phyloP scores from a whole-genome alignment of 108 stramenopile genomes.

The Thalassiosira profunda region DNA sequence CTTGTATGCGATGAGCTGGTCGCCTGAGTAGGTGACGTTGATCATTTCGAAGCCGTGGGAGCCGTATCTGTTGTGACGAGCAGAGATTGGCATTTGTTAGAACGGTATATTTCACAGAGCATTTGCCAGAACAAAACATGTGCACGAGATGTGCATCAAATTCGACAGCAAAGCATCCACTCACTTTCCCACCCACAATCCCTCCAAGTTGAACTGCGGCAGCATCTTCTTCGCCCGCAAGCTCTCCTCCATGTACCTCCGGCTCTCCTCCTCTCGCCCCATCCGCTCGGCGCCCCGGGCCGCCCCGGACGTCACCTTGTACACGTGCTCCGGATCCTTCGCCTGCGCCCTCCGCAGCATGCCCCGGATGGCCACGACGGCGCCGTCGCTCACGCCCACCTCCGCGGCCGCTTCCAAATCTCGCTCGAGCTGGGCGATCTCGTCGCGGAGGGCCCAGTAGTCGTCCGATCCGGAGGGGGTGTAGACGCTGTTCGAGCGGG shows the following conservation, averaged over 20 bases:
- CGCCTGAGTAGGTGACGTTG: constrained; percentile 79
- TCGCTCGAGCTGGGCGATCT: constrained; percentile 22
- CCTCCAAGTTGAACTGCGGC: constrained; percentile 82
- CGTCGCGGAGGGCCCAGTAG: constrained; percentile 44
- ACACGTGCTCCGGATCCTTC: constrained; percentile 46
- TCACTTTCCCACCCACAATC: constrained; percentile 90
- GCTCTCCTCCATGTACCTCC: constrained; percentile 48
- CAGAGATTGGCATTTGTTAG: not conserved
- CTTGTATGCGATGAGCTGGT: constrained; percentile 78
- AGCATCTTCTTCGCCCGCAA: constrained; percentile 52
- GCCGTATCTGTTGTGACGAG: constrained; percentile 55
- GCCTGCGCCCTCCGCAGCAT: constrained; percentile 23
- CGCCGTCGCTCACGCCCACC: not conserved
- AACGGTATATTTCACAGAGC: not conserved
- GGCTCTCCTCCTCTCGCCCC: constrained; percentile 39
- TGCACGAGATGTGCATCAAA: constrained; percentile 1
- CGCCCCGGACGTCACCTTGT: constrained; percentile 15
- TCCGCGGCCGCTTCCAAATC: constrained; percentile 7
- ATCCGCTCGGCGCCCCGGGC: constrained; percentile 49
- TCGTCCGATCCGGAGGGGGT: constrained; percentile 16
- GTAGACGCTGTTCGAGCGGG: constrained; percentile 23
- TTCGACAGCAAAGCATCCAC: too few species aligned
- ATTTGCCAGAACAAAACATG: not conserved
- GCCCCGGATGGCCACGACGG: not conserved
- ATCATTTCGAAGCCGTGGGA: constrained; percentile 68